Evolutionary conservation across 139 green algal genomes (phyloP).

Genomic region (Haematococcus lacustris): DNA sequence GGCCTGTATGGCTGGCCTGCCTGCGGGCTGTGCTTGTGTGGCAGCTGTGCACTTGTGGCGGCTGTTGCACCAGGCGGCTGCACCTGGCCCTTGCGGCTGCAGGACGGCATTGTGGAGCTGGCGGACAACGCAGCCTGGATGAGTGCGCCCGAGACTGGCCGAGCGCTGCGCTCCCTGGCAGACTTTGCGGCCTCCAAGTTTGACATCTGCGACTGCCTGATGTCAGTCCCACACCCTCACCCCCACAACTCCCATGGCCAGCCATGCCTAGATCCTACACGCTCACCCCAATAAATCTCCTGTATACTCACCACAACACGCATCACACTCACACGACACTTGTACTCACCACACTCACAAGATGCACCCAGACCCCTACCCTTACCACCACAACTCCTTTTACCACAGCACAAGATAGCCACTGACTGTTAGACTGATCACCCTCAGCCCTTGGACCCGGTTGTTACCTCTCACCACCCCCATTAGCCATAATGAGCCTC

Average conservation of each 20-base stretch:
- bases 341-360: neutral
- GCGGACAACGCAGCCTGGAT: slow-evolving; percentile 18
- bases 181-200: slow-evolving; percentile 23
- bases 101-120: slow-evolving; percentile 17
- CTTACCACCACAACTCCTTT: neutral
- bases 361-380: neutral
- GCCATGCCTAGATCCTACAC: neutral
- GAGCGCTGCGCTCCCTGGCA: slow-evolving; percentile 7
- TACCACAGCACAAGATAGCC: too few relatives aligned
- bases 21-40: too few relatives aligned
- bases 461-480: too few relatives aligned
- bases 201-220: slow-evolving; percentile 10
- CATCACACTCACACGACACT: neutral
- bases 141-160: neutral
- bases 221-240: neutral
- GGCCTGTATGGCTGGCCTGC: too few relatives aligned
- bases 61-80: too few relatives aligned
- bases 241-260: neutral
- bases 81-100: too few relatives aligned
- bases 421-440: too few relatives aligned
- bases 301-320: neutral
- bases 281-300: neutral
- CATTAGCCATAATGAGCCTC: too few relatives aligned
- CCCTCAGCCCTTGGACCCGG: neutral
- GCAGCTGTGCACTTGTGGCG: too few relatives aligned